Evolutionary conservation across 306 rosid genomes (phyloP).

Genomic region (Pachyrhizus erosus): DNA sequence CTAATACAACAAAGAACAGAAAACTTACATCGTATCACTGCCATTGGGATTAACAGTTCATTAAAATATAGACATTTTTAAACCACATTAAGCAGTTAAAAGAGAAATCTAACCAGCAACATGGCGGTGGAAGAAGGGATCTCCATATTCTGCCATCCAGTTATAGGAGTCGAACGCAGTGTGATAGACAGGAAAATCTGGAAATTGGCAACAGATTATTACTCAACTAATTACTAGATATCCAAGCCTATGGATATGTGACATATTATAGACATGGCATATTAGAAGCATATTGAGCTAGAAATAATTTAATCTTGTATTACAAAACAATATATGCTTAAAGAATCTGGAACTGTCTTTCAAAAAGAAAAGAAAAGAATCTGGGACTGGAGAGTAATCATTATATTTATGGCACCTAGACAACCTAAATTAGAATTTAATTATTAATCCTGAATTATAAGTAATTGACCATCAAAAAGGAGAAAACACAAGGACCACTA

Average conservation of each 20-base stretch:
- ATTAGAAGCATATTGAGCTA: neutral
- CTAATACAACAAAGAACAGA: constrained; percentile 52
- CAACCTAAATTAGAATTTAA: neutral
- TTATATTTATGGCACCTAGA: neutral
- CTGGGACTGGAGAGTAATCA: neutral
- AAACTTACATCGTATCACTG: constrained; percentile 12
- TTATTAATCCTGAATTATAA: neutral
- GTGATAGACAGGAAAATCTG: constrained; percentile 96
- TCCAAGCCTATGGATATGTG: neutral
- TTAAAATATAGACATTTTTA: neutral
- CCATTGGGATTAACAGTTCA: constrained; percentile 19
- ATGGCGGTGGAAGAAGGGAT: constrained; percentile 90
- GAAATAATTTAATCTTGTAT: neutral
- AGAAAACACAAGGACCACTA: neutral
- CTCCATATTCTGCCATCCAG: constrained; percentile 90
- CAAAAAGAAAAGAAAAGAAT: no score
- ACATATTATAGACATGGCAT: neutral
- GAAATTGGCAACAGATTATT: constrained; percentile 26
- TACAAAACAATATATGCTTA: neutral
- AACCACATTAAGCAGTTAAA: neutral
- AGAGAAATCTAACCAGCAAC: constrained; percentile 68
- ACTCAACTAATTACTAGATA: neutral
- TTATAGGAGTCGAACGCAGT: constrained; percentile 89
- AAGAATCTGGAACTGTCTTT: neutral
- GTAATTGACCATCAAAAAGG: neutral